A percentile compares a stretch with the other conserved stretches of the same genome.
phyloP scores from a whole-genome alignment of 2,329 filamentous ascomycete genomes.

The Dothideomycetes sp. region DNA sequence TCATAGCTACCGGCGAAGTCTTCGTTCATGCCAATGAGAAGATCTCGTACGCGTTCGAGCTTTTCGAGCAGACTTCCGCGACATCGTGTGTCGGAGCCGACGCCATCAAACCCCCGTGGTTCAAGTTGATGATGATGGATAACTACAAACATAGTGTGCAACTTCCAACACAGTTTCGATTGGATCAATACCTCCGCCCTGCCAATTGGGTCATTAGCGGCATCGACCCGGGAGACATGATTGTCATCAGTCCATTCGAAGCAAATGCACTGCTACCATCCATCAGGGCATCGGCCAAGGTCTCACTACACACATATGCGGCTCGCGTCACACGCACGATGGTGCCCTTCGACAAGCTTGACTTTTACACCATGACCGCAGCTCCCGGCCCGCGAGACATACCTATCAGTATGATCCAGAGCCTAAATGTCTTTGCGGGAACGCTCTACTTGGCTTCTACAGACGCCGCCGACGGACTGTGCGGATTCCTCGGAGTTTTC shows the following conservation, averaged over 20 bases:
- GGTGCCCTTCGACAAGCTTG: not conserved
- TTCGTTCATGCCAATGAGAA: not conserved
- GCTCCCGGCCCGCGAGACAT: not conserved
- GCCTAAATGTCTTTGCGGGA: conserved; percentile 3
- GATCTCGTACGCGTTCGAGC: not conserved
- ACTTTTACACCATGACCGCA: conserved; percentile 1
- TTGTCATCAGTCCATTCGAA: conserved; percentile 53
- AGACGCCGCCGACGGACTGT: not conserved
- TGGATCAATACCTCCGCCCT: conserved; percentile 40
- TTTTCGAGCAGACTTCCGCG: conserved; percentile 23
- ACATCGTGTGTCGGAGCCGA: not conserved
- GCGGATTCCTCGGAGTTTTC: not conserved
- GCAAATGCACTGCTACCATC: conserved; percentile 38
- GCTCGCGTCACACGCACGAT: not conserved
- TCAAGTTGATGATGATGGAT: not conserved
- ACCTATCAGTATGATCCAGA: not conserved
- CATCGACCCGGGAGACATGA: conserved; percentile 19
- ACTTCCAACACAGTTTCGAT: not conserved
- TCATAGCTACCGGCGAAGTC: conserved; percentile 28
- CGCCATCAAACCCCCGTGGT: not conserved
- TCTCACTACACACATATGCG: conserved; percentile 13
- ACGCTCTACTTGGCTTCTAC: not conserved
- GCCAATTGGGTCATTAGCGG: conserved; percentile 44
- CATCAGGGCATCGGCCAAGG: conserved; percentile 25
- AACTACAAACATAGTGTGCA: conserved; percentile 19